Evolutionary conservation across 139 green algal genomes (phyloP).

Genomic region (Chlorella sp.): DNA sequence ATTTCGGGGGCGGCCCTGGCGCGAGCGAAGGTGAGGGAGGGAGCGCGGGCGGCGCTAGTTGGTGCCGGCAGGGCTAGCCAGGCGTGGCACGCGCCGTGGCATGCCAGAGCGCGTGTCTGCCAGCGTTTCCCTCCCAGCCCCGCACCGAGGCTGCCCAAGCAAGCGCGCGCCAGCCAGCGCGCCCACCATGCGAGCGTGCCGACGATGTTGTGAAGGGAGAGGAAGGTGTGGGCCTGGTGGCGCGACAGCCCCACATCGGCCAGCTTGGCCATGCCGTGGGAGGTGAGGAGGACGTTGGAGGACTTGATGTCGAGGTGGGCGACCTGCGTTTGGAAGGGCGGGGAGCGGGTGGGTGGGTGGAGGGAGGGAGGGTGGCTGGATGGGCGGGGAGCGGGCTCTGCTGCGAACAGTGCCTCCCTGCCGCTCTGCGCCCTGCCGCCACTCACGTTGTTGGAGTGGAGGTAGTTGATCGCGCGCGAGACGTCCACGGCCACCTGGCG

Average conservation of each 20-base stretch:
- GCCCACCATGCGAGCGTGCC: neutral
- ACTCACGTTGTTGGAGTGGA: constrained; percentile 6
- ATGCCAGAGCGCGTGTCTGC: neutral
- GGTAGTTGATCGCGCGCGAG: neutral
- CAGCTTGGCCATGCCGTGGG: constrained; percentile 5
- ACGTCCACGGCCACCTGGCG: neutral
- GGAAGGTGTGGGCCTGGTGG: too few species aligned
- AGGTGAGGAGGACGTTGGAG: constrained; percentile 11
- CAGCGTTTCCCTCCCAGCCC: too few species aligned
- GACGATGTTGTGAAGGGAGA: too few species aligned
- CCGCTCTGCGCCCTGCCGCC: neutral
- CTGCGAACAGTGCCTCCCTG: neutral
- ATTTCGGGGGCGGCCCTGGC: too few species aligned
- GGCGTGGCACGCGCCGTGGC: neutral
- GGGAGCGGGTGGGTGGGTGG: neutral
- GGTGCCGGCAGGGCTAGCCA: neutral
- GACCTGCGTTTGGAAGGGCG: neutral
- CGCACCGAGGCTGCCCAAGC: neutral
- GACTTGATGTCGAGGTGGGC: constrained; percentile 4
- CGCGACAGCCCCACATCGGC: neutral
- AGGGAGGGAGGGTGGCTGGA: neutral
- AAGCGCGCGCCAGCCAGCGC: neutral
- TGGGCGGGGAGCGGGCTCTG: neutral
- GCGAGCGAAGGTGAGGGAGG: too few species aligned
- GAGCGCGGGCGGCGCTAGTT: too few species aligned